These are phyloP conservation scores for Dipteronia dyeriana DNA, from an alignment of 345 rosid species.

Conservation along the genomic window DNA sequence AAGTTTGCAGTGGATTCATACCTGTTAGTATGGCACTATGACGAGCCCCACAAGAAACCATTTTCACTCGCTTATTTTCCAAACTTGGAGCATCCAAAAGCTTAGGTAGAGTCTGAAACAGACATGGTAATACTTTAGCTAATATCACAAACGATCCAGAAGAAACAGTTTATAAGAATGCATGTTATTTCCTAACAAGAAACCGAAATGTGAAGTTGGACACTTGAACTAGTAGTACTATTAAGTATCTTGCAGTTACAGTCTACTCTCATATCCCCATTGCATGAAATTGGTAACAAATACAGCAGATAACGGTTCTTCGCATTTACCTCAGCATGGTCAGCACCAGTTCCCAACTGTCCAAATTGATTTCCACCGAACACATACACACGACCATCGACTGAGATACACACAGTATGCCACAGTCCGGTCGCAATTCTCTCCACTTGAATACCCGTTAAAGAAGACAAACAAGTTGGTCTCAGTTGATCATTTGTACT, in stretches of 20 bases:
- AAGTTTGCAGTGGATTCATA: slow-evolving; percentile 21
- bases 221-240: neutral
- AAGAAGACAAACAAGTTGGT: slow-evolving; percentile 61
- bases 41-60: slow-evolving; percentile 80
- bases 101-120: slow-evolving; percentile 47
- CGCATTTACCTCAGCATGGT: slow-evolving; percentile 64
- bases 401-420: slow-evolving; percentile 74
- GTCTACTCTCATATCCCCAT: neutral
- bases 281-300: neutral
- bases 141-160: neutral
- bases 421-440: slow-evolving; percentile 76
- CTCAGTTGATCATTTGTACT: slow-evolving; percentile 66
- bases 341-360: slow-evolving; percentile 77
- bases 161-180: neutral
- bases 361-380: slow-evolving; percentile 96
- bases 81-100: slow-evolving; percentile 61
- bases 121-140: slow-evolving; percentile 5
- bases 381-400: slow-evolving; percentile 62
- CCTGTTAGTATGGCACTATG: slow-evolving; percentile 76
- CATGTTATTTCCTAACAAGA: neutral
- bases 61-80: slow-evolving; percentile 50
- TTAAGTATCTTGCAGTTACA: no score
- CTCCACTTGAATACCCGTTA: slow-evolving; percentile 46
- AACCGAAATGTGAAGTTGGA: neutral
- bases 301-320: neutral